Base-by-base conservation (phyloP, 495 filamentous ascomycete species). In the Baudoinia panamericana region DNA sequence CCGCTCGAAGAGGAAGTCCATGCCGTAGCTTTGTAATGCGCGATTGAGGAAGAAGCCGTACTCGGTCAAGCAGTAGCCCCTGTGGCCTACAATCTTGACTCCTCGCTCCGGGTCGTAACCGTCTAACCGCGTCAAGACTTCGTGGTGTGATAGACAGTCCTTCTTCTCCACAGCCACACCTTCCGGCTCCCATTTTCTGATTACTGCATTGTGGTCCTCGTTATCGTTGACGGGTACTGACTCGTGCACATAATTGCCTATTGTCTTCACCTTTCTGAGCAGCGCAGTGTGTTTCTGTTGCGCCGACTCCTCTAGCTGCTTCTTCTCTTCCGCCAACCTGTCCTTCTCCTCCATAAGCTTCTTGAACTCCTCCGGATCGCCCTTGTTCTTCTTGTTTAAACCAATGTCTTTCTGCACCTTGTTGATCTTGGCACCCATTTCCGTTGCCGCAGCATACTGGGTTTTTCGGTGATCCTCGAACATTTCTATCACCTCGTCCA, bases 41-140 rank as follows among this genome's bases (percentile, higher is more conserved):
- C 83, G 75, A 59, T 88, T 90, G 27, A 97, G 72, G 62, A 93
- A 92, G n/a, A 94, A 75, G 27, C 90, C 90, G 67, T 86, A 90
- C 30, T 73, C 76, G 35, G 73, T 83, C 51, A 96, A 60, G 60
- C 88, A 95, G 60, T 96, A 96, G 26, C 90, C 90, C 41, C 90
- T 76, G 57, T 97, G 90, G 20, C 90, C 90, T 19, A 92, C 90
- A 45, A 97, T 72, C 68, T 95, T 95, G 38, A 85, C 82, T 39
- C 86, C 88, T 41, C 90, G 75, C 52, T 93, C 87, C 1, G 86
- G 80, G 53, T 97, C 92, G 56, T 92, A 95, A 20, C 90, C 90
- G 51, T 88, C 84, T 25, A 96, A 63, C 24, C 82, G 72, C 19
- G 78, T 72, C 39, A 97, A 72, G 30, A 97, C 87, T 58, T 96